Base-by-base conservation (phyloP, 2,329 filamentous ascomycete genomes). In the Trichophyton benhamiae region DNA sequence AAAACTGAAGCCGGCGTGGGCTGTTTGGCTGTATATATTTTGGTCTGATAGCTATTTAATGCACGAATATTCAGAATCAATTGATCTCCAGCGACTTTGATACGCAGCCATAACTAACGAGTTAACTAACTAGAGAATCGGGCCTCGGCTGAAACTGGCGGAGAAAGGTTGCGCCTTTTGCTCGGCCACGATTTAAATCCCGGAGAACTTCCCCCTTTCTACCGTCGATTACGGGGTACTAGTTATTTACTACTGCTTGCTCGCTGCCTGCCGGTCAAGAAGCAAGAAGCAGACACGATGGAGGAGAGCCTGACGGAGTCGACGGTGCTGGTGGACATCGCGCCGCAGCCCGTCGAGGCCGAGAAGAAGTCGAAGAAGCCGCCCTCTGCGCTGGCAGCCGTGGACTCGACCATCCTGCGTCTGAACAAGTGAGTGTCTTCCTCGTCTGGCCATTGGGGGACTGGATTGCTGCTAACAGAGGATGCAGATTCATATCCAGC, bases 401-500 rank as follows among this genome's bases (percentile, higher is more conserved):
- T 49, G 6, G 62, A 63, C 57, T 30, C 15, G 30, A 63, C 57
- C 1, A 22, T 60, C 48, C 33, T 61, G 38, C 62, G 52, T 9
- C 52, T 55, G 27, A 55, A 55, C 15, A 55, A 55, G 52, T 55
- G 13, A 33, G 52, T 36, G 6, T 9, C 9, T 30, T 27, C 3
- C 27, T 7, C 27, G 27, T 30, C 27, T 30, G 6, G 27, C 27
- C 27, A 30, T 30, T 25, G 2, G 22, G 11, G n/a, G n/a, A n/a
- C 20, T 20, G 13, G 11, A 17, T 3, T 9, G 4, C 11, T 6
- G 9, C 52, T 55, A 20, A 55, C 30, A 8, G 46, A 22, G 3
- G 44, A 9, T 85, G 57, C 69, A 84, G 84, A 66, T 83, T 87
- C 70, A 78, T 90, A 67, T 81, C 83, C 65, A 87, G 86, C 8